phyloP scores from a whole-genome alignment of 768 basidiomycete genomes.

The Suillus subluteus region DNA sequence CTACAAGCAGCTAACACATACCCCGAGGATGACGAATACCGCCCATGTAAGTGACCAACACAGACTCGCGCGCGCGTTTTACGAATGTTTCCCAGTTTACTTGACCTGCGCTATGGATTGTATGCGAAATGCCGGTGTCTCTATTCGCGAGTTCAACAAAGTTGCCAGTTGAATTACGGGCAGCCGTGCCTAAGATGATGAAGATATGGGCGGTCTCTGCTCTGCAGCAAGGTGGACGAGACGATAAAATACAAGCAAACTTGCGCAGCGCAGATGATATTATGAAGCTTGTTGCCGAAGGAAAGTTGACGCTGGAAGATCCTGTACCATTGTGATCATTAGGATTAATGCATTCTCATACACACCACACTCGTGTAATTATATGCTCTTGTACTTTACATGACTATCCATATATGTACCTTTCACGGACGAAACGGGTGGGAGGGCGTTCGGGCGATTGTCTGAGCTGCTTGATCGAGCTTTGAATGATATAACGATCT shows the following conservation, averaged over 20 bases:
- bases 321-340: background rate
- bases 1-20: conserved; percentile 16
- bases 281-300: conserved; percentile 1
- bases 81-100: background rate
- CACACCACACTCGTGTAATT: background rate
- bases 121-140: background rate
- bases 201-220: conserved; percentile 14
- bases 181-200: conserved; percentile 15
- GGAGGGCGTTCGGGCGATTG: too few relatives aligned
- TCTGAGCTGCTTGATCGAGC: too few relatives aligned
- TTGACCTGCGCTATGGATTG: background rate
- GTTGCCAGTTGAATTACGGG: conserved; percentile 3
- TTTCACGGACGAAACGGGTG: background rate
- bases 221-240: conserved; percentile 11
- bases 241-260: conserved; percentile 3
- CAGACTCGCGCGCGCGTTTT: background rate
- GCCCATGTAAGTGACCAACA: conserved; percentile 16
- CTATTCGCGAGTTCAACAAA: background rate
- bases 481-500: too few relatives aligned
- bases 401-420: background rate
- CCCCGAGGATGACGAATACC: conserved; percentile 23
- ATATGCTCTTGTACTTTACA: background rate
- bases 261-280: background rate
- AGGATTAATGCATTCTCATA: background rate
- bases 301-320: conserved; percentile 7